A percentile compares a stretch with the other conserved stretches of the same genome.
These are phyloP conservation scores for Apophysomyces variabilis DNA, from an alignment of 371 early-diverging fungal species.

Conservation along the genomic window DNA sequence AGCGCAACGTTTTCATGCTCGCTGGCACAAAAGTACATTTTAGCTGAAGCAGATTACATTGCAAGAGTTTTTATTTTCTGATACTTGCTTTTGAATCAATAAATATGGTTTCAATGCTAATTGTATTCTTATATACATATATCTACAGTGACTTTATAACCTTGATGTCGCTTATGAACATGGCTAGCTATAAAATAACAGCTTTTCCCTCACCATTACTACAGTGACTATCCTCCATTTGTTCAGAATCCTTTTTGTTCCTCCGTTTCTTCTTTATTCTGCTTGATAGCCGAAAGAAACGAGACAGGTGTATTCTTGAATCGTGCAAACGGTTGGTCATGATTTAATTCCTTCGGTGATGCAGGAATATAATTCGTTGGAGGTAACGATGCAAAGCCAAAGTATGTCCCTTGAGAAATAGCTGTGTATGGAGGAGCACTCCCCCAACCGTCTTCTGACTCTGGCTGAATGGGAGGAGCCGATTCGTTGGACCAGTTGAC, in stretches of 20 bases:
- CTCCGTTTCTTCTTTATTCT: not conserved
- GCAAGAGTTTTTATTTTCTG: no score
- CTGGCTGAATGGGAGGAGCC: not conserved
- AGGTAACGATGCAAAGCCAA: conserved; percentile 3
- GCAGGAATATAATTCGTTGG: not conserved
- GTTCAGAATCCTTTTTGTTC: not conserved
- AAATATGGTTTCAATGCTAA: no score
- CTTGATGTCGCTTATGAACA: no score
- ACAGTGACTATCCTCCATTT: not conserved
- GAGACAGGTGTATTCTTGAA: not conserved
- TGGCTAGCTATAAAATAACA: no score
- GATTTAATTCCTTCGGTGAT: not conserved
- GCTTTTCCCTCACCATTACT: not conserved
- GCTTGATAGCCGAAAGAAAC: not conserved
- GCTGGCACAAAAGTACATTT: no score
- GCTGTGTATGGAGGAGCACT: not conserved
- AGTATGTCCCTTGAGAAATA: not conserved
- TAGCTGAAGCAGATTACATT: no score
- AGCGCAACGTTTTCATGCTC: no score
- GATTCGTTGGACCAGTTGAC: not conserved
- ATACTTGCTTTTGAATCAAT: no score
- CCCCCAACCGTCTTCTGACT: not conserved
- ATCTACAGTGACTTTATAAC: no score
- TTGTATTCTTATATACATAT: no score
- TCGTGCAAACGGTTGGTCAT: not conserved